Conservation (phyloP, 2,329 filamentous ascomycete genomes). For the Fusarium solani-melongenae region DNA sequence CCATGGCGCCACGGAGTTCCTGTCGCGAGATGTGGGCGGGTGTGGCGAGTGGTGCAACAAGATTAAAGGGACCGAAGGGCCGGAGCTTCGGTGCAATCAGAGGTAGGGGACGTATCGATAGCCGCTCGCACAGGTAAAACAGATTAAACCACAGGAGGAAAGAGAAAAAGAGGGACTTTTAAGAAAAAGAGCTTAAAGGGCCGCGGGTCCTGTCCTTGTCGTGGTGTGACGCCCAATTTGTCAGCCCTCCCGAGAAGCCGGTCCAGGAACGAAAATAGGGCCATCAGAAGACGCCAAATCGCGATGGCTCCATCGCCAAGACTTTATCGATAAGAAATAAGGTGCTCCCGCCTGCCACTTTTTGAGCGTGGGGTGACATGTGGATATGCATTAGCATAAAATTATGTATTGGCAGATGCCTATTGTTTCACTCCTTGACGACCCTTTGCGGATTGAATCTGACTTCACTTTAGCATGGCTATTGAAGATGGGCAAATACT, state of each 20-base stretch:
- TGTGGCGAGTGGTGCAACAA: constrained; percentile 10
- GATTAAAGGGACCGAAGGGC: constrained; percentile 15
- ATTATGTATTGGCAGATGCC: background rate
- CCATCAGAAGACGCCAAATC: background rate
- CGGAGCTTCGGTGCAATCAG: constrained; percentile 8
- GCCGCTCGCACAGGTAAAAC: background rate
- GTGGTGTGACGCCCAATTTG: constrained; percentile 40
- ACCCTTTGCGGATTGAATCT: background rate
- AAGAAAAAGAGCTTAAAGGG: constrained; percentile 1
- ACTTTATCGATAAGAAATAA: background rate
- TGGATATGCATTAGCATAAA: background rate
- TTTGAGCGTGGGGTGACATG: background rate
- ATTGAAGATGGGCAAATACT: background rate
- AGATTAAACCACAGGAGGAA: background rate
- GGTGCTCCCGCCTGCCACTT: background rate
- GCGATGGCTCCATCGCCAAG: constrained; percentile 1
- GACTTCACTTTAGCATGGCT: background rate
- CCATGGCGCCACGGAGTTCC: constrained; percentile 35
- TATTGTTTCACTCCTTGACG: background rate
- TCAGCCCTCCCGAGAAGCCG: constrained; percentile 28
- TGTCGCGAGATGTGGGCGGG: constrained; percentile 20
- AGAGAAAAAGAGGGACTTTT: constrained; percentile 8
- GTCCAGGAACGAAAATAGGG: background rate
- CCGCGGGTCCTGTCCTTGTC: constrained; percentile 2
- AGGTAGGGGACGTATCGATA: background rate